These are phyloP conservation scores for Solanum paucissectum DNA, from an alignment of 257 asterid genomes.

Conservation along the genomic window DNA sequence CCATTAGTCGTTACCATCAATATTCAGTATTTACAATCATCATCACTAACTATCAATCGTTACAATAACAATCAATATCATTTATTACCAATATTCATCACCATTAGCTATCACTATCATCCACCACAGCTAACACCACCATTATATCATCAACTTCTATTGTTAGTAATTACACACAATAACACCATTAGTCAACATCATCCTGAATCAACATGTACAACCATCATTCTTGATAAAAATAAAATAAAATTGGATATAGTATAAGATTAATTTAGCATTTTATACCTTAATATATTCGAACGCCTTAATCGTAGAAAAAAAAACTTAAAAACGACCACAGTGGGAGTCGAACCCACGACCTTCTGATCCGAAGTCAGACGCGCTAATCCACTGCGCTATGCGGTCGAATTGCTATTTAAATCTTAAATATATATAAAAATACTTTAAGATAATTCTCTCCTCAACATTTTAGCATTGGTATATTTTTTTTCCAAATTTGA, in stretches of 20 bases:
- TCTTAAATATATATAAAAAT: too few species aligned
- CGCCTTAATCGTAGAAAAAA: background rate
- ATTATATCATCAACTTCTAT: too few species aligned
- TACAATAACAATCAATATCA: background rate
- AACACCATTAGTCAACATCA: too few species aligned
- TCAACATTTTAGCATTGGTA: background rate
- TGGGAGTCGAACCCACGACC: slow-evolving; percentile 99
- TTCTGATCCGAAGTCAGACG: slow-evolving; percentile 99
- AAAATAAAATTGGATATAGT: too few species aligned
- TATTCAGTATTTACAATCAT: too few species aligned
- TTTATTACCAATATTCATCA: background rate
- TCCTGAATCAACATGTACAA: too few species aligned
- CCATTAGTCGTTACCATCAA: background rate
- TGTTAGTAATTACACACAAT: too few species aligned
- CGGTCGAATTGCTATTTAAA: slow-evolving; percentile 33
- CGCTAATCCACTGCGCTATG: slow-evolving; percentile 99
- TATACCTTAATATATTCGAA: too few species aligned
- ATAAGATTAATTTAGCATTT: too few species aligned
- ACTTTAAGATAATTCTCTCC: background rate
- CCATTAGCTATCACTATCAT: background rate
- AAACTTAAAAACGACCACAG: slow-evolving; percentile 54
- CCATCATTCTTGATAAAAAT: too few species aligned
- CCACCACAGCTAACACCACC: background rate
- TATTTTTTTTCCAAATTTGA: background rate
- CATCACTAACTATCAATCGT: too few species aligned